Conservation (phyloP, 2,329 filamentous ascomycete genomes). For the Xylaria digitata region DNA sequence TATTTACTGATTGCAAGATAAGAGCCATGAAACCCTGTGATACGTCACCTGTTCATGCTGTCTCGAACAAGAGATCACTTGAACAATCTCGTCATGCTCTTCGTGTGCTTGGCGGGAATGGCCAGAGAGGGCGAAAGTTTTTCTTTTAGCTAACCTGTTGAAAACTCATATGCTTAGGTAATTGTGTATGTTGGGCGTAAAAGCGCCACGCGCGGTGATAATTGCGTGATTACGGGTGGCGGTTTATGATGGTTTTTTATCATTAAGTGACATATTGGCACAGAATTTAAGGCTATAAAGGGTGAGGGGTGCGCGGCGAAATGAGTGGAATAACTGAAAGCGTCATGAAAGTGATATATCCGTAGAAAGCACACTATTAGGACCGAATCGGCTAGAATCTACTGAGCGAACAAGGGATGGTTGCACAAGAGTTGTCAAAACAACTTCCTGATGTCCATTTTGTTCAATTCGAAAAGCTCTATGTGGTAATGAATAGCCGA, state of each 20-base stretch:
- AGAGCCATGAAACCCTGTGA: conserved; percentile 6
- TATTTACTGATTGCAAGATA: conserved; percentile 14
- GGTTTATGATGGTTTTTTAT: neutral
- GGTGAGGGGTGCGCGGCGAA: neutral
- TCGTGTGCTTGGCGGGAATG: neutral
- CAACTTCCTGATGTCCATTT: neutral
- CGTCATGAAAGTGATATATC: neutral
- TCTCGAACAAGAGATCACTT: neutral
- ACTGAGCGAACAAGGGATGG: neutral
- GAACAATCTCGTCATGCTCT: neutral
- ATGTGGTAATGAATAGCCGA: neutral
- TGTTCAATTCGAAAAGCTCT: neutral
- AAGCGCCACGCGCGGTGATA: neutral
- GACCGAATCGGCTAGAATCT: neutral
- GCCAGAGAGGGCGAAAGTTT: neutral
- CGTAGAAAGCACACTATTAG: neutral
- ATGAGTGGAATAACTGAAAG: neutral
- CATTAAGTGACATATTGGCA: neutral
- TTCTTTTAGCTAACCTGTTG: neutral
- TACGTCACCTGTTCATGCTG: neutral
- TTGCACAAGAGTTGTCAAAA: too few relatives aligned
- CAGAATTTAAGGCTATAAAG: neutral
- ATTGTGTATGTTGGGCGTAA: neutral
- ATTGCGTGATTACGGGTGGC: neutral
- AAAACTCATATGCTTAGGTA: neutral